phyloP scores from a whole-genome alignment of 371 early-diverging fungal species.

The Encephalitozoon cuniculi region DNA sequence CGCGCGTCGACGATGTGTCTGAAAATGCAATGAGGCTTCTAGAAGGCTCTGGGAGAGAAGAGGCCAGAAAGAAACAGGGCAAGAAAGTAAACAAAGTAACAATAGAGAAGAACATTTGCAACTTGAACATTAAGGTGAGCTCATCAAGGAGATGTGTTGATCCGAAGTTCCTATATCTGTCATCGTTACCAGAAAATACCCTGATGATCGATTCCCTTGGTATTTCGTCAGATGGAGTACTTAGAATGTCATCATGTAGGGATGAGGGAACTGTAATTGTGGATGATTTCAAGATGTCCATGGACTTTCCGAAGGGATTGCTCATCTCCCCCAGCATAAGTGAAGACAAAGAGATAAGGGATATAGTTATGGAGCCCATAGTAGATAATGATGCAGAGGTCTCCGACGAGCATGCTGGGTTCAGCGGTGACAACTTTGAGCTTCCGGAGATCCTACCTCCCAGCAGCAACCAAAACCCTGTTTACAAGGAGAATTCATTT shows the following conservation, averaged over 20 bases:
- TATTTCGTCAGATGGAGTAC: conserved; percentile 14
- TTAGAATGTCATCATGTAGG: background rate
- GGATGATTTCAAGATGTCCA: background rate
- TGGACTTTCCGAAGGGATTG: conserved; percentile 4
- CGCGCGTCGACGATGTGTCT: conserved; percentile 91
- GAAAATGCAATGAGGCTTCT: conserved; percentile 78
- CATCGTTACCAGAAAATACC: background rate
- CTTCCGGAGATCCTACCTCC: background rate
- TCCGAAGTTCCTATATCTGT: conserved; percentile 19
- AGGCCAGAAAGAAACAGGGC: conserved; percentile 21
- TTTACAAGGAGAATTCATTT: conserved; percentile 37
- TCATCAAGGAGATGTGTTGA: background rate
- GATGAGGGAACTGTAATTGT: background rate
- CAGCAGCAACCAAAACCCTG: background rate
- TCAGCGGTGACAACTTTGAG: background rate
- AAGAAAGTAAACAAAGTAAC: conserved; percentile 27
- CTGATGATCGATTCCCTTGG: conserved; percentile 7
- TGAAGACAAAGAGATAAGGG: background rate
- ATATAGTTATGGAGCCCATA: background rate
- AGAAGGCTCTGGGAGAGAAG: conserved; percentile 46
- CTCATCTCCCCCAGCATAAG: conserved; percentile 11
- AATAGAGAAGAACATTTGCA: conserved; percentile 22
- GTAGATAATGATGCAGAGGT: background rate
- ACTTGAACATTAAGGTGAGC: conserved; percentile 32
- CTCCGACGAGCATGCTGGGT: background rate